A percentile compares a stretch with the other conserved stretches of the same genome.
These are phyloP conservation scores for Hanseniaspora taiwanica DNA, from an alignment of 805 yeast species.

Conservation along the genomic window DNA sequence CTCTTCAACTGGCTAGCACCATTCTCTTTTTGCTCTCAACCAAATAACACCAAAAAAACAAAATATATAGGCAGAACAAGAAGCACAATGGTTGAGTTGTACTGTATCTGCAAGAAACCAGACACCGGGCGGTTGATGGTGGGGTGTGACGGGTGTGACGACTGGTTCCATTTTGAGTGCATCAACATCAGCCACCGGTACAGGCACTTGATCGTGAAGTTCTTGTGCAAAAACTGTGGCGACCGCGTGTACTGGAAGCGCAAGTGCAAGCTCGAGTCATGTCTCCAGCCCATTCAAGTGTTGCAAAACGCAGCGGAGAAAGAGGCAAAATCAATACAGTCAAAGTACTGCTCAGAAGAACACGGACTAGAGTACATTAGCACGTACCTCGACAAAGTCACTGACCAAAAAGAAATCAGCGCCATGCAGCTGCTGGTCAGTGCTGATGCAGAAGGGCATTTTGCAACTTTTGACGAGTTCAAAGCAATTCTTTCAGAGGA, in stretches of 20 bases:
- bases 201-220: conserved; percentile 45
- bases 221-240: conserved; percentile 63
- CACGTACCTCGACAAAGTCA: conserved; percentile 6
- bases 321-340: conserved; percentile 20
- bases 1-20: too few relatives aligned
- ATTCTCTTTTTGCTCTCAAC: background rate
- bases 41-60: background rate
- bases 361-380: conserved; percentile 39
- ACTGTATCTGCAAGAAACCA: conserved; percentile 64
- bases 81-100: conserved; percentile 22
- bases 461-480: background rate
- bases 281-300: conserved; percentile 37
- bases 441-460: background rate
- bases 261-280: conserved; percentile 50
- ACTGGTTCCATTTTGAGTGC: conserved; percentile 84
- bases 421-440: background rate
- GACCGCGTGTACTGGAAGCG: conserved; percentile 48
- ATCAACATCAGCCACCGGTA: conserved; percentile 41
- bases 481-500: too few relatives aligned
- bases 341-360: conserved; percentile 63
- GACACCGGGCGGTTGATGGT: conserved; percentile 80
- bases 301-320: conserved; percentile 9
- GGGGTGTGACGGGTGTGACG: conserved; percentile 91
- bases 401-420: background rate
- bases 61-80: background rate